These are phyloP conservation scores for Urochloa ruziziensis DNA, from an alignment of 176 grass and related monocot species.

Conservation along the genomic window DNA sequence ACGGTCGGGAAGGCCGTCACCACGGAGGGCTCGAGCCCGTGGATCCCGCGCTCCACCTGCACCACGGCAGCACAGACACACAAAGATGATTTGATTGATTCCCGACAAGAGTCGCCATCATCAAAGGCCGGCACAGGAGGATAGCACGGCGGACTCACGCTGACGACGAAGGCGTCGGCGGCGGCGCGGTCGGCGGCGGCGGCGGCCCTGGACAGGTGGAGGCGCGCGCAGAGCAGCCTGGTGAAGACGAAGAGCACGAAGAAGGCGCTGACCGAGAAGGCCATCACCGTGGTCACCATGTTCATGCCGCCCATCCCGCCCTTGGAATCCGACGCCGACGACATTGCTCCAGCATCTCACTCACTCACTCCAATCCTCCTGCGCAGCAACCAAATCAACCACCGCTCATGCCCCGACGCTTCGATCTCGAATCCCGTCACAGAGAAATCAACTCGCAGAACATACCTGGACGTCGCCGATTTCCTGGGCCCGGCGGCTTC, in stretches of 20 bases:
- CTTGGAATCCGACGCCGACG: slow-evolving; percentile 4
- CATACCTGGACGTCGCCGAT: neutral
- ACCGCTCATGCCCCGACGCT: neutral
- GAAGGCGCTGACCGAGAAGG: slow-evolving; percentile 75
- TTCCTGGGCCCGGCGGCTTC: neutral
- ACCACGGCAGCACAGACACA: neutral
- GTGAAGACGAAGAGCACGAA: slow-evolving; percentile 81
- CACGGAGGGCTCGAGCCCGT: slow-evolving; percentile 52
- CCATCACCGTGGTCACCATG: slow-evolving; percentile 71
- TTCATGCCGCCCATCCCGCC: slow-evolving; percentile 40
- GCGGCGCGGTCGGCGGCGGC: slow-evolving; percentile 10
- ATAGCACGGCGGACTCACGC: neutral
- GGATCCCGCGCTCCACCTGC: slow-evolving; percentile 46
- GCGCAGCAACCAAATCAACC: neutral
- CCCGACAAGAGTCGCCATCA: neutral
- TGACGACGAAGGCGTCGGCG: slow-evolving; percentile 29
- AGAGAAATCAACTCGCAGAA: neutral
- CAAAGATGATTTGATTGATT: neutral
- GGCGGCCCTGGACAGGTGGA: slow-evolving; percentile 39
- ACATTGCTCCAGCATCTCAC: slow-evolving; percentile 37
- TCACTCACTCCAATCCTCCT: no score
- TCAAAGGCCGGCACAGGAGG: neutral
- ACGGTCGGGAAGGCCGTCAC: slow-evolving; percentile 63
- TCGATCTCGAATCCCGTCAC: neutral
- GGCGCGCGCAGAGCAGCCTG: slow-evolving; percentile 68